Base-by-base conservation (phyloP, 768 basidiomycete species). In the Lactarius deliciosus region DNA sequence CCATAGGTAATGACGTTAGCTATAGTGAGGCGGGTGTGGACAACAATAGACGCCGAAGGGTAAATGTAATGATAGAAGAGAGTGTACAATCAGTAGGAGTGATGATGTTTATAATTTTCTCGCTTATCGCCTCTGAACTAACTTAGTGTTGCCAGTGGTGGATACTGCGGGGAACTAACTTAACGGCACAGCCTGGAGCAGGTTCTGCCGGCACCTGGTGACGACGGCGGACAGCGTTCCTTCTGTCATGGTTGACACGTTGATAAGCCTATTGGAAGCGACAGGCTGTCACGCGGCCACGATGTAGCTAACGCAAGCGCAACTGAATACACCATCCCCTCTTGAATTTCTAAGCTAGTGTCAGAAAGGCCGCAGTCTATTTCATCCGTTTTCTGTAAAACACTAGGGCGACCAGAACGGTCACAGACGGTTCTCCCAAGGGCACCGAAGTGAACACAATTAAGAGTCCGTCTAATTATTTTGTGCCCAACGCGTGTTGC, bases 401-500 rank as follows among this genome's bases (percentile, higher is more conserved):
- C 50, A 25, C 50, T 53, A 53, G 50, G 25, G 53, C 38, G 4
- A 32, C 30, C 32, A 40, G 36, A 28, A 55, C 25, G 36, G 25
- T 38, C 61, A 56, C 60, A 50, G 16, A 25, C 3, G 22, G 38
- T 57, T 16, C 28, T 41, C 62, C 55, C 50, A 53, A 38, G 18
- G 30, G 18, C 28, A 7, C 32, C 34, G 20, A 22, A 40, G 38
- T 41, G 45, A 59, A 55, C 32, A 60, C 57, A 58, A 53, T 38
- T 54, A 70, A 40, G 55, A 43, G 55, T 50, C 57, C 11, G n/a
- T 54, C 54, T 47, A 65, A 66, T 73, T 78, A 84, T 74, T 81
- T 82, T 60, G 81, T 77, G 60, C 77, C 76, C 70, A 98, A 78
- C 71, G 94, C 94, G 70, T 91, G 85, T 77, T 98, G 96, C 66